These are phyloP conservation scores for Aspergillus unguis DNA, from an alignment of 2,329 filamentous ascomycete genomes.

Conservation along the genomic window DNA sequence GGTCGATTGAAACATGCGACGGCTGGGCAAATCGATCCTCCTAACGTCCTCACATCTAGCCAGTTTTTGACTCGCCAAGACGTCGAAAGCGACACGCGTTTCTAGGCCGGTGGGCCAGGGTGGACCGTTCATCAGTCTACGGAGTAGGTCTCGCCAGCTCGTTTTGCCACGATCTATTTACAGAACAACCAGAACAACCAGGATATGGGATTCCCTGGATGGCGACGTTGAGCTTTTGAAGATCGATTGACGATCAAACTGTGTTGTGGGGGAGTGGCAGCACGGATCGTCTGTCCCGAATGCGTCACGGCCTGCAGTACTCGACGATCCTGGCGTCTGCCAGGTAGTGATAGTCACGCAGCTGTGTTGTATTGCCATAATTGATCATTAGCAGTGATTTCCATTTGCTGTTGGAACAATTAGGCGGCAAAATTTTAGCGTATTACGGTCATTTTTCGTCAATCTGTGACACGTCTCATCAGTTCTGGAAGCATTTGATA, in stretches of 20 bases:
- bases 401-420: background rate
- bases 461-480: background rate
- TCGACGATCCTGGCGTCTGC: background rate
- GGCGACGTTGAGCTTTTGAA: background rate
- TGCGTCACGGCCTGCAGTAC: background rate
- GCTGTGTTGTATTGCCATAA: background rate
- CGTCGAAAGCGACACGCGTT: conserved; percentile 31
- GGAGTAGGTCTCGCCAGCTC: background rate
- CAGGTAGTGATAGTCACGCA: too few species aligned
- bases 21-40: conserved; percentile 8
- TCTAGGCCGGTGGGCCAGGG: conserved; percentile 15
- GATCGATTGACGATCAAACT: background rate
- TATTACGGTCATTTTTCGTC: background rate
- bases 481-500: background rate
- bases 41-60: conserved; percentile 1
- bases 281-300: conserved; percentile 1
- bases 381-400: background rate
- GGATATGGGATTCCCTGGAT: background rate
- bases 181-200: background rate
- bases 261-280: background rate
- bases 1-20: conserved; percentile 3
- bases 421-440: background rate
- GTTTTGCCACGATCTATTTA: conserved; percentile 16
- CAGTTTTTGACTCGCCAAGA: background rate
- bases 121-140: background rate